phyloP scores from a whole-genome alignment of 2,329 filamentous ascomycete genomes.

The Colletotrichum plurivorum region DNA sequence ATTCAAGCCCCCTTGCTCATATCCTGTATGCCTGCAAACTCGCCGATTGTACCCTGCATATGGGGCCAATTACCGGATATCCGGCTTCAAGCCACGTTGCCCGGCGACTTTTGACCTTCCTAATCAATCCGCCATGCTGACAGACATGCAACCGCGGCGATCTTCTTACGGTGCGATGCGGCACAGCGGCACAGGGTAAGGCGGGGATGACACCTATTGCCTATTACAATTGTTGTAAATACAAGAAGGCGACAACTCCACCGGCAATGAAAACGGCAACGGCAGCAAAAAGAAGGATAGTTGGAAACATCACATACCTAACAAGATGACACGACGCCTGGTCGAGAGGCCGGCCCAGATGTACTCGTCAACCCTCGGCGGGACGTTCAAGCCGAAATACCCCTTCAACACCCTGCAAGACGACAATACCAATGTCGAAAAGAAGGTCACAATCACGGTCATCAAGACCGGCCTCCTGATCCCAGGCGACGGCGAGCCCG shows the following conservation, averaged over 20 bases:
- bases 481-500: slow-evolving; percentile 59
- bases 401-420: not conserved
- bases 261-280: not conserved
- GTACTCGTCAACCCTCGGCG: slow-evolving; percentile 49
- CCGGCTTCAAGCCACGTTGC: not conserved
- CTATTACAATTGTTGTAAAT: not conserved
- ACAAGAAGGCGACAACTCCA: not conserved
- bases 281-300: no score
- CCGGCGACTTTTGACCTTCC: not conserved
- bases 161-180: no score
- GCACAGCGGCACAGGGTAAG: no score
- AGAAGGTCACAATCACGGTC: slow-evolving; percentile 45
- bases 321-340: slow-evolving; percentile 27
- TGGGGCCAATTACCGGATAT: not conserved
- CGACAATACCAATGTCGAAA: slow-evolving; percentile 21
- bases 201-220: no score
- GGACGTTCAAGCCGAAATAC: slow-evolving; percentile 42
- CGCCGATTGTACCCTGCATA: no score
- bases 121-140: not conserved
- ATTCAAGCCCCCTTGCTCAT: no score
- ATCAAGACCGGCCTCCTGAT: slow-evolving; percentile 58
- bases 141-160: no score
- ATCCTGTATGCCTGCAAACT: no score
- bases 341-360: slow-evolving; percentile 38
- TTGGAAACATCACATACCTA: not conserved